Conservation (phyloP, 2,329 filamentous ascomycete species). For the Penicillium sp. region DNA sequence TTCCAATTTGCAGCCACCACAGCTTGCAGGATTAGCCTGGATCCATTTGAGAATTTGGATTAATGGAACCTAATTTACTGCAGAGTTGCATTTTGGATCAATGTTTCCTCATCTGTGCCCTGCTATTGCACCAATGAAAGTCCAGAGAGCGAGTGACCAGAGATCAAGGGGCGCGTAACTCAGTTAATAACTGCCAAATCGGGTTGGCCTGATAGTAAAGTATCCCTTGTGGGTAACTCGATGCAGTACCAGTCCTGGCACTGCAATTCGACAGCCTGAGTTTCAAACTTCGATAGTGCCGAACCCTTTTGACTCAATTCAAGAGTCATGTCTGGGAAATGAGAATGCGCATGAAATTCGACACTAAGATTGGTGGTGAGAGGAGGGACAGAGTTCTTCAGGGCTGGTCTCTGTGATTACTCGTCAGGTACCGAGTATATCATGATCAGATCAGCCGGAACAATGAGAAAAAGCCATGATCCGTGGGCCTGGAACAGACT, state of each 20-base stretch:
- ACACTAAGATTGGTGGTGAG: not conserved
- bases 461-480: not conserved
- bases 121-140: not conserved
- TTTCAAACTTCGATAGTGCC: not conserved
- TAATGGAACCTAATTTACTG: conserved; percentile 5
- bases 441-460: not conserved
- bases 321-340: not conserved
- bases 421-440: not conserved
- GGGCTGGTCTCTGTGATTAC: not conserved
- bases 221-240: not conserved
- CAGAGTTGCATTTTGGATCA: not conserved
- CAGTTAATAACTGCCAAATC: not conserved
- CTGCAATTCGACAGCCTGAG: not conserved
- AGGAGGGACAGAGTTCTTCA: not conserved
- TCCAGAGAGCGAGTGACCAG: not conserved
- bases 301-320: not conserved
- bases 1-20: not conserved
- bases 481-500: not conserved
- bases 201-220: not conserved
- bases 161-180: not conserved
- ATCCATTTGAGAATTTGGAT: conserved; percentile 7
- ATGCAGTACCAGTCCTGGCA: not conserved
- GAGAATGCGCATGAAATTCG: not conserved
- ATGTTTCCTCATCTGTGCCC: too few relatives aligned
- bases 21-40: not conserved